phyloP scores from a whole-genome alignment of 1,284 basidiomycete species.

The Tylopilus orsonianus region DNA sequence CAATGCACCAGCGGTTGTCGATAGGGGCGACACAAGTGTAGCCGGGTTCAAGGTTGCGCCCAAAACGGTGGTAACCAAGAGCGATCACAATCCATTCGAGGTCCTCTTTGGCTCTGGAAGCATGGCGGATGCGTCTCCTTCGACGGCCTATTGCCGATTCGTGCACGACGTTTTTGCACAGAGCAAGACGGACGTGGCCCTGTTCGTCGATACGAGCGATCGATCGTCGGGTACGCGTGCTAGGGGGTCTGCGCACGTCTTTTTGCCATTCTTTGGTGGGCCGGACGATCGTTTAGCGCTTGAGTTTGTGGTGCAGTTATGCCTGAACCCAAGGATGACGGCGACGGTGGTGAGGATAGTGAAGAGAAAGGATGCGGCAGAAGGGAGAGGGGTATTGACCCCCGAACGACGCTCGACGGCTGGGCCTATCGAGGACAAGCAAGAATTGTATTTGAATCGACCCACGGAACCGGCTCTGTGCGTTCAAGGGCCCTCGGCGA shows the following conservation, averaged over 20 bases:
- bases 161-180: slow-evolving; percentile 80
- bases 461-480: background rate
- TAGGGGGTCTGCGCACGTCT: slow-evolving; percentile 68
- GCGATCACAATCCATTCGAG: slow-evolving; percentile 58
- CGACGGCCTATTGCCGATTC: slow-evolving; percentile 72
- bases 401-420: too few species aligned
- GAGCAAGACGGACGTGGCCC: slow-evolving; percentile 69
- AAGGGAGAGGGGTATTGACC: too few species aligned
- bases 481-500: background rate
- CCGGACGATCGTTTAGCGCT: slow-evolving; percentile 91
- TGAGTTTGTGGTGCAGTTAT: slow-evolving; percentile 81
- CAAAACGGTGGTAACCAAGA: slow-evolving; percentile 2
- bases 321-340: slow-evolving; percentile 59
- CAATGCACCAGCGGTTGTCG: slow-evolving; percentile 9
- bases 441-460: background rate
- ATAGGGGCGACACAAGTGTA: slow-evolving; percentile 22
- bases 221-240: slow-evolving; percentile 32
- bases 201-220: slow-evolving; percentile 75
- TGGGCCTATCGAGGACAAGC: too few species aligned
- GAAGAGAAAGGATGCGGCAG: too few species aligned
- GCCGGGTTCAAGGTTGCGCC: slow-evolving; percentile 28
- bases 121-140: slow-evolving; percentile 35
- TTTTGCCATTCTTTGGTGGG: slow-evolving; percentile 93
- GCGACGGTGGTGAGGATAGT: slow-evolving; percentile 58
- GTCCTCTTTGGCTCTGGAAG: slow-evolving; percentile 50